phyloP scores from a whole-genome alignment of 129 eudicot genomes.

The Tagetes patula region DNA sequence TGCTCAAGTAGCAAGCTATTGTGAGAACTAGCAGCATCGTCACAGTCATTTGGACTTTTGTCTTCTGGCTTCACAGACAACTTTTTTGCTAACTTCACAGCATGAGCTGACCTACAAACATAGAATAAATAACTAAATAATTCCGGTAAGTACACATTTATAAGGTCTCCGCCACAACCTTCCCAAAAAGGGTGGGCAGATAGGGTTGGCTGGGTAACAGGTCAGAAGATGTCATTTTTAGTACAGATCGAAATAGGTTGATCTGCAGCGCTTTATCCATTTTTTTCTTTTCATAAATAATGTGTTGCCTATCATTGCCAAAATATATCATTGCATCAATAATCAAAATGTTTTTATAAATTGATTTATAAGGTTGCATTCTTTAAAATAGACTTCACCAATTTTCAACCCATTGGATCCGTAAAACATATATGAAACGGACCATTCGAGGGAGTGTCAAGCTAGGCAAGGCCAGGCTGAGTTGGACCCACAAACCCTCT shows the following conservation, averaged over 20 bases:
- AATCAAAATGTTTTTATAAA: constrained; percentile 1
- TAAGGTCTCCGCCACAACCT: constrained; percentile 16
- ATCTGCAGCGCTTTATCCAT: neutral
- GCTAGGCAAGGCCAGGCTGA: neutral
- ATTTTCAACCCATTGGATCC: neutral
- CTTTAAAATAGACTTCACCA: neutral
- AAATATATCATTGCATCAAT: neutral
- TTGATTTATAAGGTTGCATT: neutral
- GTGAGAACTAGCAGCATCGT: constrained; percentile 70
- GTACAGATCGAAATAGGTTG: neutral
- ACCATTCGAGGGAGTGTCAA: neutral
- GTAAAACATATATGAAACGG: constrained; percentile 5
- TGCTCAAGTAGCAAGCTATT: constrained; percentile 90
- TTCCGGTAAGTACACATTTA: constrained; percentile 5
- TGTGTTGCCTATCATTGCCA: constrained; percentile 2
- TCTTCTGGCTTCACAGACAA: constrained; percentile 72
- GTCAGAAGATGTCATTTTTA: neutral
- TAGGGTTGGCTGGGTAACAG: neutral
- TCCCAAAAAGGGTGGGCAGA: neutral
- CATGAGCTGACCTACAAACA: constrained; percentile 78
- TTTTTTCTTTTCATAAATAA: neutral
- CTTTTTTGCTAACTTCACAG: constrained; percentile 76
- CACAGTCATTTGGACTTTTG: constrained; percentile 59
- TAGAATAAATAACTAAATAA: constrained; percentile 7
- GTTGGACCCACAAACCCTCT: neutral